Conservation (phyloP, 352 stramenopile species). For the Ophiocytium majus region DNA sequence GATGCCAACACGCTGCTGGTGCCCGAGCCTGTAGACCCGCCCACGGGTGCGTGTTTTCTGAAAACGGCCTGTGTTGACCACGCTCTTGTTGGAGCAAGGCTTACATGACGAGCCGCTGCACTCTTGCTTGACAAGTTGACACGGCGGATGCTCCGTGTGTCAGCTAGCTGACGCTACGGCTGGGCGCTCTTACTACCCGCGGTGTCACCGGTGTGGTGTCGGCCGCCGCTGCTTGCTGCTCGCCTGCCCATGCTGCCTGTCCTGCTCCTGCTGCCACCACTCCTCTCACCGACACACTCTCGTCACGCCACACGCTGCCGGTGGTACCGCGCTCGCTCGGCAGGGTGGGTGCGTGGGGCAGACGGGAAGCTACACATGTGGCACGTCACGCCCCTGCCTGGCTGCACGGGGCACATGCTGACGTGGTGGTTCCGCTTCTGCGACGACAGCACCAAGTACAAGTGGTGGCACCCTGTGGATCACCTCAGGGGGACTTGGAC, state of each 20-base stretch:
- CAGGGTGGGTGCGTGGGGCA: not conserved
- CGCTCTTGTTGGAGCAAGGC: not conserved
- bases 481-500: not conserved
- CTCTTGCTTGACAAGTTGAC: not conserved
- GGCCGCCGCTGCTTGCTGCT: not conserved
- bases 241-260: not conserved
- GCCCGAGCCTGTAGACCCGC: not conserved
- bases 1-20: not conserved
- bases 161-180: not conserved
- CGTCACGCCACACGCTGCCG: not conserved
- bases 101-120: not conserved
- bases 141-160: not conserved
- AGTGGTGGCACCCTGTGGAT: conserved; percentile 12
- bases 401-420: not conserved
- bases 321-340: not conserved
- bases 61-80: not conserved
- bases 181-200: not conserved
- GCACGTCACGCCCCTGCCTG: not conserved
- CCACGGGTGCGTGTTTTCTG: not conserved
- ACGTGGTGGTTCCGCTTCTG: conserved; percentile 14
- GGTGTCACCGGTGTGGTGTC: not conserved
- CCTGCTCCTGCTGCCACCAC: not conserved
- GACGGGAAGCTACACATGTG: not conserved
- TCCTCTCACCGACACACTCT: not conserved
- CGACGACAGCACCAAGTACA: conserved; percentile 18